phyloP scores from a whole-genome alignment of 768 basidiomycete species.

The Gymnopilus dilepis region DNA sequence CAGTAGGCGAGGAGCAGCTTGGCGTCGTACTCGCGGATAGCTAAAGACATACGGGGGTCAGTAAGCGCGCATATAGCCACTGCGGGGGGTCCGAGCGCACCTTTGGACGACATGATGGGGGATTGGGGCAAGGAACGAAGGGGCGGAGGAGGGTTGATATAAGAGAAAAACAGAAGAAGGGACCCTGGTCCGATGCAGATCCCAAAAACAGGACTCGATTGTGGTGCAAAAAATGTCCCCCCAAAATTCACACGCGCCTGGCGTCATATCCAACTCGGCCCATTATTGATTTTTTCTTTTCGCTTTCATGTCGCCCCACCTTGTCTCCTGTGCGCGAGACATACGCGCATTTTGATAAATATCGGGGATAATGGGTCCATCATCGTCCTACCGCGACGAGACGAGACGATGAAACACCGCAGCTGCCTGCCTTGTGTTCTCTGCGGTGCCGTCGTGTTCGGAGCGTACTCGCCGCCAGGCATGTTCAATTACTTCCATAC shows the following conservation, averaged over 20 bases:
- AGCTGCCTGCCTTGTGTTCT: not conserved
- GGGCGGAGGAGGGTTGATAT: conserved; percentile 27
- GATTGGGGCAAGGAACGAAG: conserved; percentile 26
- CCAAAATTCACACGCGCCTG: conserved; percentile 38
- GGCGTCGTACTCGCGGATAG: conserved; percentile 97
- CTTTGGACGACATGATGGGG: conserved; percentile 52
- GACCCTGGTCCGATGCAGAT: conserved; percentile 31
- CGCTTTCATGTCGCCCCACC: conserved; percentile 1
- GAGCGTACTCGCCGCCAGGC: not conserved
- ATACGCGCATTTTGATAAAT: not conserved
- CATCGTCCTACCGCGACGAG: too few relatives aligned
- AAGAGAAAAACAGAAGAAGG: conserved; percentile 26
- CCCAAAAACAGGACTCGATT: conserved; percentile 27
- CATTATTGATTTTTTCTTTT: conserved; percentile 18
- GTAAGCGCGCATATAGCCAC: conserved; percentile 14
- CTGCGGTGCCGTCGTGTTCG: conserved; percentile 1
- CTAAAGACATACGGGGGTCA: conserved; percentile 30
- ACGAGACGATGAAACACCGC: not conserved
- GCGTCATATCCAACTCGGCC: conserved; percentile 23
- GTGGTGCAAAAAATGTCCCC: conserved; percentile 24
- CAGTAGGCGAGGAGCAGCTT: conserved; percentile 98
- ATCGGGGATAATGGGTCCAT: not conserved
- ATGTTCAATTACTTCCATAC: conserved; percentile 8
- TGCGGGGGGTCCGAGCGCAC: conserved; percentile 26
- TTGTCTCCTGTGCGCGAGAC: conserved; percentile 4